These are phyloP conservation scores for Prunus campanulata DNA, from an alignment of 306 rosid species.

Conservation along the genomic window DNA sequence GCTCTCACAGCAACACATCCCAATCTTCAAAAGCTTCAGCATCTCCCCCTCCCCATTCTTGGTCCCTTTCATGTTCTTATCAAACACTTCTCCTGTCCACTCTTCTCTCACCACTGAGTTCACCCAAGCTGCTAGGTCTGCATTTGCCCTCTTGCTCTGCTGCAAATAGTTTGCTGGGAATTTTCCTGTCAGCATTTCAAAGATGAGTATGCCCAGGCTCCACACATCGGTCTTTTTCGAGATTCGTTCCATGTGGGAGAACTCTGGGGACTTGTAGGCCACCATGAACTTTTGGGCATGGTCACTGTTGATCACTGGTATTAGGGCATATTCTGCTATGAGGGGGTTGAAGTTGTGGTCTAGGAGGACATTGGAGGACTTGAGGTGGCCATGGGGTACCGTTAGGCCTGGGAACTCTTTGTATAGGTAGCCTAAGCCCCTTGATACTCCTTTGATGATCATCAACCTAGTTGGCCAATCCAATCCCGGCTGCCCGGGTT, in stretches of 20 bases:
- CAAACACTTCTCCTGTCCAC: constrained; percentile 75
- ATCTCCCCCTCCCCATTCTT: constrained; percentile 54
- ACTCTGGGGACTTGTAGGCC: constrained; percentile 62
- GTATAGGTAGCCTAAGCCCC: constrained; percentile 57
- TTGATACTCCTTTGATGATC: constrained; percentile 76
- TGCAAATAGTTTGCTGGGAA: constrained; percentile 61
- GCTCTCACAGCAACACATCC: constrained; percentile 64
- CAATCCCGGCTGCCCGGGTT: constrained; percentile 29
- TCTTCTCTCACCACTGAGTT: constrained; percentile 61
- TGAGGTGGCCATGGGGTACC: constrained; percentile 76
- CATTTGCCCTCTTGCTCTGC: constrained; percentile 40
- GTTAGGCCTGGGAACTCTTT: constrained; percentile 40
- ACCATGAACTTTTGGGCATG: constrained; percentile 69
- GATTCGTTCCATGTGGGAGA: constrained; percentile 22
- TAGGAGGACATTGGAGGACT: constrained; percentile 77
- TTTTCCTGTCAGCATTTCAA: constrained; percentile 63
- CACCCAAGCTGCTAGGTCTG: constrained; percentile 67
- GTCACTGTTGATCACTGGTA: constrained; percentile 31
- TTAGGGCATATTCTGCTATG: constrained; percentile 62
- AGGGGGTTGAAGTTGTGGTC: constrained; percentile 40
- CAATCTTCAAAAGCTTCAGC: constrained; percentile 68
- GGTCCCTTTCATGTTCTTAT: constrained; percentile 40
- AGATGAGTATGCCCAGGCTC: constrained; percentile 70
- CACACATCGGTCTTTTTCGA: constrained; percentile 54
- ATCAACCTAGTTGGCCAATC: constrained; percentile 71